Base-by-base conservation (phyloP, 2,329 filamentous ascomycete genomes). In the Nemania diffusa region DNA sequence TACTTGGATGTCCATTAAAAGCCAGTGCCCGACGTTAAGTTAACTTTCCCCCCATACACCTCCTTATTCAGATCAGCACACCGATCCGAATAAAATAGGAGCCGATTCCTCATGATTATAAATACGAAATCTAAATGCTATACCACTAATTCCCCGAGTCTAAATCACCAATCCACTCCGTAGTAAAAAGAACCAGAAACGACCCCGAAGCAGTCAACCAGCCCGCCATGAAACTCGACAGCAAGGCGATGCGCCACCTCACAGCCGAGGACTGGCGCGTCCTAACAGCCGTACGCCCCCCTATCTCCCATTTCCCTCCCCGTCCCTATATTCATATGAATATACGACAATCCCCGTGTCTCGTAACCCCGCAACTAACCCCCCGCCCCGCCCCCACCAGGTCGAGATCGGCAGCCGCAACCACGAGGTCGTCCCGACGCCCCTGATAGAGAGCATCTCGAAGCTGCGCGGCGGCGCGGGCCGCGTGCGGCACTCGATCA, bases 361-460 rank as follows among this genome's bases (percentile, higher is more conserved):
- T 74, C 5, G 24, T n/a, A 1, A 17, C 24, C 24, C 59, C 69
- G 72, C 74, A 75, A 73, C 76, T 72, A 78, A 79, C n/a, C n/a
- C n/a, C n/a, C n/a, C n/a, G n/a, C n/a, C 48, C 22, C n/a, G 7
- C 13, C 34, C 22, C 48, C 81, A 77, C 80, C 78, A 97, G 94
- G 92, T 97, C 75, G 96, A 99, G 80, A 90, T 91, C 81, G 95
- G 94, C 76, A 97, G 92, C 81, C 94, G 93, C 79, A 98, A 98
- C 82, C 96, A 99, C 84, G 96, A 99, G 82, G 87, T 99, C 64
- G 95, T 99, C 2, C 96, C 96, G 7, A 98, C 95, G 15, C 84
- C 93, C 3, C 81, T 98, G 71, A 98, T 99, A 72, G 90, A 91
- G 65, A 92, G 93, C 76, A 87, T 97, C 27, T 90, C 95, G 6